phyloP scores from a whole-genome alignment of 306 rosid genomes.

The Begonia fuchsioides region DNA sequence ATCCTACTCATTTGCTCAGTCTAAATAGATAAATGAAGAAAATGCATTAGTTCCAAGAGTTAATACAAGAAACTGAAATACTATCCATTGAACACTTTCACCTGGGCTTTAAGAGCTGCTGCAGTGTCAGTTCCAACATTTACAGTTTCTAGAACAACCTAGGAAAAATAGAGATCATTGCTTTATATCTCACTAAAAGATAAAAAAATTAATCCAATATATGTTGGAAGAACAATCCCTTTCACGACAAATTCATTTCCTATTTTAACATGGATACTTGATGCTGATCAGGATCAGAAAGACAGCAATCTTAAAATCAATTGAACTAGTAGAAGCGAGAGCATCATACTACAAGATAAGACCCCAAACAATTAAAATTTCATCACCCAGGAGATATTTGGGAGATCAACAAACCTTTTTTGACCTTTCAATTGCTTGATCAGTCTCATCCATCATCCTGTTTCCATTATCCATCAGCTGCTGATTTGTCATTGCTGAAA shows the following conservation, averaged over 20 bases:
- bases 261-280: no score
- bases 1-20: conserved; percentile 97
- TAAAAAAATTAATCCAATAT: no score
- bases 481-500: conserved; percentile 82
- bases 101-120: conserved; percentile 86
- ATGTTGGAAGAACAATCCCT: no score
- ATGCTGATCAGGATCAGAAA: no score
- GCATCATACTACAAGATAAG: no score
- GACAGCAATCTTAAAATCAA: no score
- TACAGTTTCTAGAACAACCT: conserved; percentile 82
- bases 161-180: not conserved
- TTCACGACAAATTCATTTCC: no score
- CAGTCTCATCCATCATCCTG: conserved; percentile 90
- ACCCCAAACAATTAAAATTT: not conserved
- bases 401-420: conserved; percentile 46
- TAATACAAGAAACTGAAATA: not conserved
- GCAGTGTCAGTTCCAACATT: conserved; percentile 83
- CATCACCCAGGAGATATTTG: conserved; percentile 5
- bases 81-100: conserved; percentile 11
- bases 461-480: conserved; percentile 66
- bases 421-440: conserved; percentile 91
- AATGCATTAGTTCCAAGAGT: no score
- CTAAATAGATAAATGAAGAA: conserved; percentile 28
- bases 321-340: no score
- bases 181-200: no score